phyloP scores from a whole-genome alignment of 768 basidiomycete species.

The Strobilomyces confusus region DNA sequence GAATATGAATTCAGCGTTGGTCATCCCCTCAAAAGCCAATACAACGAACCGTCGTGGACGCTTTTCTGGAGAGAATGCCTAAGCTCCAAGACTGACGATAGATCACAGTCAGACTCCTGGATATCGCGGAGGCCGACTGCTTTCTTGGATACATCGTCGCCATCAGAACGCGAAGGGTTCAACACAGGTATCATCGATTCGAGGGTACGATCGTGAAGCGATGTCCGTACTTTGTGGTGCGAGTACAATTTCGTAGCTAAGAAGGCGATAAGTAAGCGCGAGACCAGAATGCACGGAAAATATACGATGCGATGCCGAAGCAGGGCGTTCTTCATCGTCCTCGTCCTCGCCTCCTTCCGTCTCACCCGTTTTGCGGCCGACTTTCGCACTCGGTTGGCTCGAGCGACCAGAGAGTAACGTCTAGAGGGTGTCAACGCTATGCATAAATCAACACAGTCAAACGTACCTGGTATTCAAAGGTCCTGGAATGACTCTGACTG shows the following conservation, averaged over 20 bases:
- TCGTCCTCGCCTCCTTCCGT: conserved; percentile 31
- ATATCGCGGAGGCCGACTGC: conserved; percentile 46
- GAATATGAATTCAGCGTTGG: neutral
- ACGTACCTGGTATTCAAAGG: conserved; percentile 68
- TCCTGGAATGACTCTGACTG: conserved; percentile 59
- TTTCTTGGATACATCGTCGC: conserved; percentile 16
- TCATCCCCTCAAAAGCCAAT: neutral
- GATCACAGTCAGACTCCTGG: conserved; percentile 67
- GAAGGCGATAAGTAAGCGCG: conserved; percentile 4
- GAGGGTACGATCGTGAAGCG: conserved; percentile 80
- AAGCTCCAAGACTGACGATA: conserved; percentile 71
- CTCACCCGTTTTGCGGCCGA: conserved; percentile 38
- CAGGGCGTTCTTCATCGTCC: conserved; percentile 29
- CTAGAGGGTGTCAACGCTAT: conserved; percentile 30
- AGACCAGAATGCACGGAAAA: neutral
- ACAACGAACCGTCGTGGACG: conserved; percentile 63
- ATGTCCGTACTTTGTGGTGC: conserved; percentile 91
- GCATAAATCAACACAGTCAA: neutral
- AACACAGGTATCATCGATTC: conserved; percentile 89
- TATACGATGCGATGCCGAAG: conserved; percentile 25
- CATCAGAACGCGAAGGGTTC: conserved; percentile 46
- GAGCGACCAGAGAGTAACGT: conserved; percentile 58
- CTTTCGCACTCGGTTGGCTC: conserved; percentile 25
- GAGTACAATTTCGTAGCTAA: conserved; percentile 54
- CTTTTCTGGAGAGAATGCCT: conserved; percentile 54